phyloP scores from a whole-genome alignment of 352 stramenopile species.

The Aphanomyces cochlioides region DNA sequence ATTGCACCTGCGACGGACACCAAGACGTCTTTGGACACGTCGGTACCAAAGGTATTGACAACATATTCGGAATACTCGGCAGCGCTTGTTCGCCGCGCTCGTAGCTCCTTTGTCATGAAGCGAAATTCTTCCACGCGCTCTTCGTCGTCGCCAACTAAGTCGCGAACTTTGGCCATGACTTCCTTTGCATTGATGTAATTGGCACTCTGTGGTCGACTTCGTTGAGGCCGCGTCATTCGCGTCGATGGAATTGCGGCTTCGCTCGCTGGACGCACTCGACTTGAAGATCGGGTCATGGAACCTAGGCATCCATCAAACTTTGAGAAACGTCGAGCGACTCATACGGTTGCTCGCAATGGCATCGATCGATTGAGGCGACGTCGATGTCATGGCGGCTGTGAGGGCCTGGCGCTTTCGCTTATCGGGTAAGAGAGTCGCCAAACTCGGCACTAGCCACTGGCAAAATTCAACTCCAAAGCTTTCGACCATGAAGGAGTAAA shows the following conservation, averaged over 20 bases:
- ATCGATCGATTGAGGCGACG: not conserved
- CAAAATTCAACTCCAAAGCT: slow-evolving; percentile 27
- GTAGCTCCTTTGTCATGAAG: slow-evolving; percentile 27
- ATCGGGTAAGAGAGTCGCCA: slow-evolving; percentile 19
- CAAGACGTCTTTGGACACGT: slow-evolving; percentile 22
- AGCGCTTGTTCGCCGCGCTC: not conserved
- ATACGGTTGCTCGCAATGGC: not conserved
- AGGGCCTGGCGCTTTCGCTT: slow-evolving; percentile 14
- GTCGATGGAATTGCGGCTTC: slow-evolving; percentile 7
- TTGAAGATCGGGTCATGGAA: too few species aligned
- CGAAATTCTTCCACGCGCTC: slow-evolving; percentile 26
- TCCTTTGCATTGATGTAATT: slow-evolving; percentile 17
- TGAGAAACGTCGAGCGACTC: too few species aligned
- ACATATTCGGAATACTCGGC: slow-evolving; percentile 27
- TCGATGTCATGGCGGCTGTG: not conserved
- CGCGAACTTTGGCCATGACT: slow-evolving; percentile 23
- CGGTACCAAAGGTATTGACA: slow-evolving; percentile 15
- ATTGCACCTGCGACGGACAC: slow-evolving; percentile 11
- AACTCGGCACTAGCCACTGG: slow-evolving; percentile 25
- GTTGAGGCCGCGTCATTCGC: slow-evolving; percentile 6
- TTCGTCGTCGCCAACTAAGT: slow-evolving; percentile 26
- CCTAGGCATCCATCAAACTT: too few species aligned
- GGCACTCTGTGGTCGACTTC: slow-evolving; percentile 15
- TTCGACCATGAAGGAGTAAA: slow-evolving; percentile 26
- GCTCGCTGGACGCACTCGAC: not conserved